These are phyloP conservation scores for Ambrosia artemisiifolia DNA, from an alignment of 129 eudicot species.

Conservation along the genomic window DNA sequence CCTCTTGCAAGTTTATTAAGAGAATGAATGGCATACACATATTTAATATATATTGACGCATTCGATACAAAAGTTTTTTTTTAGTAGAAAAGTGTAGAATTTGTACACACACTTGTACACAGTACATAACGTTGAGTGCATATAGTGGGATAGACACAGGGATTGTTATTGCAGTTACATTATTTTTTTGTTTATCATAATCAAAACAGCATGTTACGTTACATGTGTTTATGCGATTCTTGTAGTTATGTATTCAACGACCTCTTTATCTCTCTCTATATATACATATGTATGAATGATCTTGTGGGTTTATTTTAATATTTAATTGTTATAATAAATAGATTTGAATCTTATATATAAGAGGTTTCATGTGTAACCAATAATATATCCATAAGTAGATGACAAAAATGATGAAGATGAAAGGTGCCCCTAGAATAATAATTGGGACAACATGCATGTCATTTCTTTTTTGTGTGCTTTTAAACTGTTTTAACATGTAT, in stretches of 20 bases:
- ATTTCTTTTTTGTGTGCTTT: background rate
- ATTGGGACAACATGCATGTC: conserved; percentile 6
- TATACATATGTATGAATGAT: background rate
- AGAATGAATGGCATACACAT: background rate
- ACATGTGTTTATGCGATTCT: too few species aligned
- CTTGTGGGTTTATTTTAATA: background rate
- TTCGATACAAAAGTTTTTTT: too few species aligned
- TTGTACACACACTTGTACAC: too few species aligned
- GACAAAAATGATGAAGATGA: background rate
- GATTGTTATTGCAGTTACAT: too few species aligned
- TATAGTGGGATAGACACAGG: too few species aligned
- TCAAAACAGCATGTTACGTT: too few species aligned
- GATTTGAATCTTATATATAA: background rate
- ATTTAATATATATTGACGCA: background rate
- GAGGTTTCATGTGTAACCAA: background rate
- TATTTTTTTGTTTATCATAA: too few species aligned
- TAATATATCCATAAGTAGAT: background rate
- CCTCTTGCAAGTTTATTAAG: background rate
- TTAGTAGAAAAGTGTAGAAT: too few species aligned
- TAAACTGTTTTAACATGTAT: background rate
- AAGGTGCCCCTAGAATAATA: background rate
- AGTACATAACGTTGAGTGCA: too few species aligned
- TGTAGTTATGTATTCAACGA: too few species aligned
- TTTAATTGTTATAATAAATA: background rate
- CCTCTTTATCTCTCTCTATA: background rate